These are phyloP conservation scores for Mucor mucedo DNA, from an alignment of 371 early-diverging fungal species.

Conservation along the genomic window DNA sequence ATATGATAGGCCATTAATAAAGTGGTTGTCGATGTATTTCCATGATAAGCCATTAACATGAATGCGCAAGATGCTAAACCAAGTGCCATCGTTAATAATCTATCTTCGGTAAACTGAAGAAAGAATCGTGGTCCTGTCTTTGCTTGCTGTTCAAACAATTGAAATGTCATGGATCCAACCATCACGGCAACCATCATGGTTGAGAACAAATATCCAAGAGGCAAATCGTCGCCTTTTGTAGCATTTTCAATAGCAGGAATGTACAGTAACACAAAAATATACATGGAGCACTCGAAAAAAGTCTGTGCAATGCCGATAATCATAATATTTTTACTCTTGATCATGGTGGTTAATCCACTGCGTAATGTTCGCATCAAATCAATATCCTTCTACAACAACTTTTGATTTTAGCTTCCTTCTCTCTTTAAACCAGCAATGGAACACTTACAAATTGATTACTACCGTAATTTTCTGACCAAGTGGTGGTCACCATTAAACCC, in stretches of 20 bases:
- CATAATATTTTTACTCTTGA: slow-evolving; percentile 51
- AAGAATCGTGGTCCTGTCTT: slow-evolving; percentile 12
- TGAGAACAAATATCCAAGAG: slow-evolving; percentile 69
- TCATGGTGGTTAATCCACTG: slow-evolving; percentile 18
- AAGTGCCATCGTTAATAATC: slow-evolving; percentile 35
- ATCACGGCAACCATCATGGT: slow-evolving; percentile 79
- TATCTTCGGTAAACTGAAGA: slow-evolving; percentile 29
- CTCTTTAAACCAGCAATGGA: not conserved
- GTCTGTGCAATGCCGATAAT: slow-evolving; percentile 74
- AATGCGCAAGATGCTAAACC: slow-evolving; percentile 44
- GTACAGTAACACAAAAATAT: slow-evolving; percentile 81
- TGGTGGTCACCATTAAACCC: slow-evolving; percentile 48
- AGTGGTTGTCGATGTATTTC: slow-evolving; percentile 35
- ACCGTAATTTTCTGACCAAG: slow-evolving; percentile 82
- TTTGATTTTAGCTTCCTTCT: too few relatives aligned
- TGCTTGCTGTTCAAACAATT: slow-evolving; percentile 41
- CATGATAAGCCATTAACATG: slow-evolving; percentile 39
- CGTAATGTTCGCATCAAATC: slow-evolving; percentile 17
- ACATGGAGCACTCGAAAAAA: slow-evolving; percentile 82
- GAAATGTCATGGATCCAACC: slow-evolving; percentile 72
- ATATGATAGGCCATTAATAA: slow-evolving; percentile 42
- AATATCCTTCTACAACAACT: slow-evolving; percentile 6
- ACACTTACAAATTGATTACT: slow-evolving; percentile 35
- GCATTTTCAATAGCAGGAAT: slow-evolving; percentile 69
- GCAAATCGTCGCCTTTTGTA: slow-evolving; percentile 29